Base-by-base conservation (phyloP, 2,329 filamentous ascomycete genomes). In the Bipolaris bicolor region DNA sequence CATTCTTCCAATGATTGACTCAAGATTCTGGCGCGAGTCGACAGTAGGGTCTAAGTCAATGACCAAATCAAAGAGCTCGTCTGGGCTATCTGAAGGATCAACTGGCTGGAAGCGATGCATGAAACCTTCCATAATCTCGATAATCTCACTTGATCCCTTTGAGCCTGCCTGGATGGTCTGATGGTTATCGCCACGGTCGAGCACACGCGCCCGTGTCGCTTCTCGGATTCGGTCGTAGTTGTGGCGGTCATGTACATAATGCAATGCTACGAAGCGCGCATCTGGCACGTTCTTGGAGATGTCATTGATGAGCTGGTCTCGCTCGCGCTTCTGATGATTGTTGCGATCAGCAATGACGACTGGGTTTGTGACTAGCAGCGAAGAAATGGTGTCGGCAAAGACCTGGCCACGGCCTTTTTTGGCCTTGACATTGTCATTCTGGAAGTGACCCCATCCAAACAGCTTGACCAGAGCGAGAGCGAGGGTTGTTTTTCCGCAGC, bases 401-500 rank as follows among this genome's bases (percentile, higher is more conserved):
- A 86, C 85, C 61, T 89, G 86, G 3, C 92, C 90, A 34, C 94
- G 90, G 53, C 84, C 85, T 64, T 81, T 84, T 73, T 90, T 89
- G 61, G 88, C 91, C 50, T 87, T 87, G 58, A 99, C 95, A 72
- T 99, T 96, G 79, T 99, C 95, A 73, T 99, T 99, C 73, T 99
- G 95, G 47, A 97, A 83, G 73, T 97, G 92, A 15, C 92, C 94
- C 90, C 93, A 98, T 52, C 84, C 86, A 65, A 98, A 97, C 1
- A 99, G 84, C 69, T 91, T 88, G 4, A 85, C 84, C 18, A 99
- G 81, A 2, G 91, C 93, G 48, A 96, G 78, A 3, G 91, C 92
- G 48, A 99, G 80, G 0, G 95, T 99, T 0, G 95, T 99, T 83
- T 99, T 99, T 54, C 95, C 95, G 72, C 95, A 99, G 9, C 95